Conservation (phyloP, 208 protist genomes). For the Trypanosoma boissoni region DNA sequence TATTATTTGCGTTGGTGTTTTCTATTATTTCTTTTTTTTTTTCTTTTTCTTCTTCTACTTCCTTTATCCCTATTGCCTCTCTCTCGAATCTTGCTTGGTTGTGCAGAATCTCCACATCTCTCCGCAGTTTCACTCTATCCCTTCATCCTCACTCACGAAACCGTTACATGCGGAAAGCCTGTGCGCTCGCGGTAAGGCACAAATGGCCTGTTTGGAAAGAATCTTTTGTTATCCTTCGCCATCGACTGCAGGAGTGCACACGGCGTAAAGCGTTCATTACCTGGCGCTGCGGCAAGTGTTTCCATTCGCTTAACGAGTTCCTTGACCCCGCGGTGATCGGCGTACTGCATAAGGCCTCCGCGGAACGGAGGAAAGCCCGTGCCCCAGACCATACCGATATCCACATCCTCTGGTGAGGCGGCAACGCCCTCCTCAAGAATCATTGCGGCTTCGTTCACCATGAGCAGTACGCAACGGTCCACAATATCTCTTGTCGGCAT, state of each 20-base stretch:
- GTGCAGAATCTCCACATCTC: too few relatives aligned
- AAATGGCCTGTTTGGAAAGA: conserved; percentile 77
- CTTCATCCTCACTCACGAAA: too few relatives aligned
- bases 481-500: conserved; percentile 60
- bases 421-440: conserved; percentile 76
- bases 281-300: conserved; percentile 38
- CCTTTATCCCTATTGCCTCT: too few relatives aligned
- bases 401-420: conserved; percentile 63
- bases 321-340: conserved; percentile 60
- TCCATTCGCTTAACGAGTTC: conserved; percentile 53
- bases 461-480: conserved; percentile 78
- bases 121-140: too few relatives aligned
- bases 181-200: conserved; percentile 71
- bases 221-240: conserved; percentile 52
- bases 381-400: conserved; percentile 87
- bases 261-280: conserved; percentile 62
- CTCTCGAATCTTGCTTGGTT: too few relatives aligned
- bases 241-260: conserved; percentile 51
- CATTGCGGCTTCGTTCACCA: conserved; percentile 81
- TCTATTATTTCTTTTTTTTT: too few relatives aligned
- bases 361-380: conserved; percentile 83
- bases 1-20: too few relatives aligned
- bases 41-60: too few relatives aligned
- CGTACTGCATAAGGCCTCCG: conserved; percentile 78
- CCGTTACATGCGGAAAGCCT: conserved; percentile 51